phyloP scores from a whole-genome alignment of 1,139 yeast species.

The Candida sp. region DNA sequence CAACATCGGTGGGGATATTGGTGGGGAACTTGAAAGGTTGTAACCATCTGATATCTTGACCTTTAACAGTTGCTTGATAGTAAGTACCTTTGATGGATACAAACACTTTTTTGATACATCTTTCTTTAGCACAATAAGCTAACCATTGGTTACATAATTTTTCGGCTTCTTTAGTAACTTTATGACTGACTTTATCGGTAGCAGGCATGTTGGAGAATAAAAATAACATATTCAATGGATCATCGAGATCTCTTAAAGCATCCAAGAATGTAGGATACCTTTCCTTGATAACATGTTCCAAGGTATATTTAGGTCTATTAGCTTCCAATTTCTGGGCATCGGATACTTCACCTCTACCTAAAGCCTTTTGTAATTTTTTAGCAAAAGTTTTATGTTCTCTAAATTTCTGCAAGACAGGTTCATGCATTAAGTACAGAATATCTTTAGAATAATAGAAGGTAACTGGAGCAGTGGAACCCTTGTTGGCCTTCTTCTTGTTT shows the following conservation, averaged over 20 bases:
- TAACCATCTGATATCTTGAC: slow-evolving; percentile 94
- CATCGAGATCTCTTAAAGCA: slow-evolving; percentile 91
- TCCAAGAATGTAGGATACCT: slow-evolving; percentile 94
- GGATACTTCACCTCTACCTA: slow-evolving; percentile 88
- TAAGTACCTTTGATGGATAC: slow-evolving; percentile 97
- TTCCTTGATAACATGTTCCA: slow-evolving; percentile 90
- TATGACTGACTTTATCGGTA: slow-evolving; percentile 74
- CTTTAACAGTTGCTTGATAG: slow-evolving; percentile 85
- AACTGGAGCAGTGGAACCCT: slow-evolving; percentile 93
- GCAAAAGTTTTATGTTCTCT: slow-evolving; percentile 96
- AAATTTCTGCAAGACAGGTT: slow-evolving; percentile 88
- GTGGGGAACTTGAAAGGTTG: slow-evolving; percentile 98
- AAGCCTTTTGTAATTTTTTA: slow-evolving; percentile 82
- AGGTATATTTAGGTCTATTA: slow-evolving; percentile 78
- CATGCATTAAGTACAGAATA: slow-evolving; percentile 92
- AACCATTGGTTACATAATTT: slow-evolving; percentile 91
- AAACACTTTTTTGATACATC: slow-evolving; percentile 81
- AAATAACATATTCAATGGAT: slow-evolving; percentile 92
- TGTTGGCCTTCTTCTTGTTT: slow-evolving; percentile 94
- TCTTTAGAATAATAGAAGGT: slow-evolving; percentile 95
- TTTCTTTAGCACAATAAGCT: slow-evolving; percentile 87
- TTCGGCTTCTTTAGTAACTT: slow-evolving; percentile 83
- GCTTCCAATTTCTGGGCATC: slow-evolving; percentile 85
- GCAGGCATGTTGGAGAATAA: slow-evolving; percentile 95
- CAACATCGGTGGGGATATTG: slow-evolving; percentile 90